Evolutionary conservation across 768 basidiomycete species (phyloP), one percentile per base, ranked within the genome.

Genomic region (Boletus coccyginus): DNA sequence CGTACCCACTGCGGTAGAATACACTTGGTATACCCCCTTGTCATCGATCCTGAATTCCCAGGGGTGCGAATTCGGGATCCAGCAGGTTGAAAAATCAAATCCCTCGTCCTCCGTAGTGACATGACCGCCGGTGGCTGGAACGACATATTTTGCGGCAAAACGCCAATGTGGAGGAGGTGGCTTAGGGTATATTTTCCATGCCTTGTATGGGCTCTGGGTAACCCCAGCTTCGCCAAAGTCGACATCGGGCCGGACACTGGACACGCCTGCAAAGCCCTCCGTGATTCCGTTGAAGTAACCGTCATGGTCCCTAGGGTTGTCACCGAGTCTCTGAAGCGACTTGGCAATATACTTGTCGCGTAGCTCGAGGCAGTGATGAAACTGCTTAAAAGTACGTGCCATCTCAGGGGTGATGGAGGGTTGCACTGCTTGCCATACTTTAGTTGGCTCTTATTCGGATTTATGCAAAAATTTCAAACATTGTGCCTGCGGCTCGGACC

Each of bases 91-190:
- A 58, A 90, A 86, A 14, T 80, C 74, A 64, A 97, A 96, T 40
- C 80, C 81, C n/a, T 78, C 75, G 12, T 73, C 54, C 40, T 59
- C 66, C 41, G 62, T 54, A 40, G 66, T 50, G 49, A 61, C 57
- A 52, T 24, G 62, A 53, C 33, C 73, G 48, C 78, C 79, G 11
- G 74, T 61, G 55, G 77, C 81, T 35, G 81, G 75, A 9, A 74
- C 74, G 12, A 76, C 73, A 24, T 79, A 70, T 47, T 81, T 74
- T 46, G 82, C 76, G 40, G 76, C 81, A 86, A 90, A 94, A 65
- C 93, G 92, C 97, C 97, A 99, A 64, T 94, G 94, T 0, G 95
- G 96, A 4, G 92, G 91, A 0, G 97, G 97, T 6, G 97, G 95
- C 12, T 78, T 81, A 0, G 97, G 97, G 63, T 97, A 97, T 61